phyloP scores from a whole-genome alignment of 345 rosid genomes.

The Melastoma malabathricum region DNA sequence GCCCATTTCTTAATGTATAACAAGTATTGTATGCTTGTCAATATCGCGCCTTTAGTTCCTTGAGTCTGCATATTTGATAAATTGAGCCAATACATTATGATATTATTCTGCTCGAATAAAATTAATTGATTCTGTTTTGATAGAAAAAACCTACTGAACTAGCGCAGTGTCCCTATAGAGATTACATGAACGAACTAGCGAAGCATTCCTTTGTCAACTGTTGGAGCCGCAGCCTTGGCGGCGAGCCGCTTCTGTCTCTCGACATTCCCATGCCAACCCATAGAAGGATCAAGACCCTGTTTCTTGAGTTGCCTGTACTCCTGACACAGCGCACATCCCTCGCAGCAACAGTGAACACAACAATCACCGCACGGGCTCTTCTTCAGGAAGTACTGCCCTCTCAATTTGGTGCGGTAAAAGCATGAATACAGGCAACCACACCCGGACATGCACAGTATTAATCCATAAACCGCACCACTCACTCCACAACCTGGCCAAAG shows the following conservation, averaged over 20 bases:
- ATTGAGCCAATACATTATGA: too few species aligned
- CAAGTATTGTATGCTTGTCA: too few species aligned
- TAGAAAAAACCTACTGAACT: too few species aligned
- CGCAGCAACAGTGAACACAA: conserved; percentile 41
- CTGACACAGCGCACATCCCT: conserved; percentile 50
- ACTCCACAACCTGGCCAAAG: conserved; percentile 31
- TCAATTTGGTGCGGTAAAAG: conserved; percentile 43
- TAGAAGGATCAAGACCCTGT: conserved; percentile 48
- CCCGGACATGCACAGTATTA: conserved; percentile 25
- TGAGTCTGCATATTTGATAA: too few species aligned
- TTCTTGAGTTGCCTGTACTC: conserved; percentile 44
- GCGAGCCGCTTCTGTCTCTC: conserved; percentile 29
- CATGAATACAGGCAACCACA: conserved; percentile 47
- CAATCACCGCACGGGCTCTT: conserved; percentile 42
- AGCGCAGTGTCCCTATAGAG: not conserved
- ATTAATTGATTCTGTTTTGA: too few species aligned
- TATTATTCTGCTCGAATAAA: too few species aligned
- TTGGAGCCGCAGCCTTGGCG: conserved; percentile 19
- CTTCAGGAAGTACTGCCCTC: conserved; percentile 39
- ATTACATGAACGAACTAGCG: conserved; percentile 10
- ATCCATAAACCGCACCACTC: conserved; percentile 28
- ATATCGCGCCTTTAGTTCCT: too few species aligned
- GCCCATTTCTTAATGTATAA: too few species aligned
- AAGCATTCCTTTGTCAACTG: conserved; percentile 24
- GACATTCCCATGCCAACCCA: conserved; percentile 76